Percentiles rank a stretch among this genome's conserved stretches.
Conservation (phyloP, 2,329 filamentous ascomycete genomes). For the Raffaelea albimanens region DNA sequence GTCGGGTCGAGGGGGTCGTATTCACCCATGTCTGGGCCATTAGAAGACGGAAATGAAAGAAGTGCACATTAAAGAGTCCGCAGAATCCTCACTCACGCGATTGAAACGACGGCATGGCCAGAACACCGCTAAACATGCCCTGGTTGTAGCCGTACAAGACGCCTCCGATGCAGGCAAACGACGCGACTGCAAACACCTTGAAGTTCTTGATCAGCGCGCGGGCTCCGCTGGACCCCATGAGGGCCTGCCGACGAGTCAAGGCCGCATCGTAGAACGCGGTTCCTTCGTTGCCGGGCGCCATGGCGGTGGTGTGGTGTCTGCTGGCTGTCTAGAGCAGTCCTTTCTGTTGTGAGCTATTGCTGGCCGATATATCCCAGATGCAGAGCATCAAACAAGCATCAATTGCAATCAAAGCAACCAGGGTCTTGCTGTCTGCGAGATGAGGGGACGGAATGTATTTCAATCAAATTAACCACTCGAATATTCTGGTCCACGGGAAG, state of each 20-base stretch:
- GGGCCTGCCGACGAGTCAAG: neutral
- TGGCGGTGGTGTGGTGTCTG: too few species aligned
- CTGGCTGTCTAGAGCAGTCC: too few species aligned
- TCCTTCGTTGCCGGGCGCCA: too few species aligned
- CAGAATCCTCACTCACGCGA: slow-evolving; percentile 27
- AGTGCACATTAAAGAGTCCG: neutral
- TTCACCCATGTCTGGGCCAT: slow-evolving; percentile 41
- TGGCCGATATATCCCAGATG: too few species aligned
- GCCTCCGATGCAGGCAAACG: slow-evolving; percentile 55
- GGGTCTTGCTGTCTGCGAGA: too few species aligned
- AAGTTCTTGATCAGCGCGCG: neutral
- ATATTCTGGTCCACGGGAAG: too few species aligned
- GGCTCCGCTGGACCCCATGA: neutral
- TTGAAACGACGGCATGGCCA: slow-evolving; percentile 46
- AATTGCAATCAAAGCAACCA: too few species aligned
- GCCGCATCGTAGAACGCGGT: too few species aligned
- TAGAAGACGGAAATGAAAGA: neutral
- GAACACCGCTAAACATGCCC: slow-evolving; percentile 65
- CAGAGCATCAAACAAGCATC: too few species aligned
- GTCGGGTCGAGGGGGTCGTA: slow-evolving; percentile 35
- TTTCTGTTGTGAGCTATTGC: too few species aligned
- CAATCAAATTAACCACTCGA: too few species aligned
- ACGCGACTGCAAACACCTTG: slow-evolving; percentile 45
- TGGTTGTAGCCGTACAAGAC: slow-evolving; percentile 65
- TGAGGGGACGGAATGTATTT: too few species aligned